phyloP scores from a whole-genome alignment of 73 alveolate species.

The Tetrahymena borealis region DNA sequence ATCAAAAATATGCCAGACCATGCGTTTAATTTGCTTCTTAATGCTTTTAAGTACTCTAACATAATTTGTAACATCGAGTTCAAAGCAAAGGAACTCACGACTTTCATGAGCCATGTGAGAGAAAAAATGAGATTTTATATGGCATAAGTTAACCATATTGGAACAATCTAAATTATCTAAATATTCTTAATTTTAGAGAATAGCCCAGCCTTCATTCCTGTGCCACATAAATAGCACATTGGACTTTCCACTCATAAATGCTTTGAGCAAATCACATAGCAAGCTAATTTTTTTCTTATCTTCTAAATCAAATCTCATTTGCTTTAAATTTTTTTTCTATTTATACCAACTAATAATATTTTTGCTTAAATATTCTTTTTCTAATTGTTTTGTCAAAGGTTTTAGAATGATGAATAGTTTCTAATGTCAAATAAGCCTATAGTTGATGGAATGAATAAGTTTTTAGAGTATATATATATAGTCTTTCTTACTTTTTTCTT shows the following conservation, averaged over 20 bases:
- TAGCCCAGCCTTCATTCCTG: neutral
- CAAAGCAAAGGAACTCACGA: neutral
- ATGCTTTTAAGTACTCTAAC: neutral
- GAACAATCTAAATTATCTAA: neutral
- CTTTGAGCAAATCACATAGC: neutral
- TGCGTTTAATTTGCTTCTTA: neutral
- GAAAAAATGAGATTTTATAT: neutral
- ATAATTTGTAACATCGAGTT: neutral
- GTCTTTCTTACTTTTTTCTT: too few species aligned
- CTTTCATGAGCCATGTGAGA: neutral
- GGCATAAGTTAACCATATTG: neutral
- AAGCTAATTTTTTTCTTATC: neutral
- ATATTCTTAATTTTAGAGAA: neutral
- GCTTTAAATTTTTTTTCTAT: neutral
- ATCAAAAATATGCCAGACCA: neutral
- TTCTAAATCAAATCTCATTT: neutral
- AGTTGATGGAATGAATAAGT: too few species aligned
- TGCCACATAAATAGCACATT: neutral
- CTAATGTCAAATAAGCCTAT: too few species aligned
- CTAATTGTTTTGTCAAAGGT: neutral
- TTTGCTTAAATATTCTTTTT: neutral
- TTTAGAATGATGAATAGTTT: neutral
- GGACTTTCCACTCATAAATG: neutral
- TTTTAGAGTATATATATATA: too few species aligned
- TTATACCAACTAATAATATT: neutral